These are phyloP conservation scores for Russula sp. DNA, from an alignment of 768 basidiomycete species.

Conservation along the genomic window DNA sequence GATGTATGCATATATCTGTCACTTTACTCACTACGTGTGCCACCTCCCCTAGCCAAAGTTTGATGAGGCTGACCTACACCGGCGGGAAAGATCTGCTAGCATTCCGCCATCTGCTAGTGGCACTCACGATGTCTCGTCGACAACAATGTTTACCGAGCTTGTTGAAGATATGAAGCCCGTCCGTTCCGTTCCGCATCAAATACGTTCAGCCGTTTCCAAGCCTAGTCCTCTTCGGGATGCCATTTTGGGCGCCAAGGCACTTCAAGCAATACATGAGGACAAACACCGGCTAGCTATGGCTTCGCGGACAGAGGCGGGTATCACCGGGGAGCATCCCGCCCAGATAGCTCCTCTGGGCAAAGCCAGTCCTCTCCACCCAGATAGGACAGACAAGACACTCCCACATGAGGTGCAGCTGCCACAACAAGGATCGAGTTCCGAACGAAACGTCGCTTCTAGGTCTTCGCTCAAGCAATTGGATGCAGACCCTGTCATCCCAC, in stretches of 20 bases:
- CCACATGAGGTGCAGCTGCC: background rate
- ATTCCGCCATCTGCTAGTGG: background rate
- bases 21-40: background rate
- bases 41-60: conserved; percentile 48
- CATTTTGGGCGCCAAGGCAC: background rate
- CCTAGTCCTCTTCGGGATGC: conserved; percentile 3
- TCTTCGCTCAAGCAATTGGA: background rate
- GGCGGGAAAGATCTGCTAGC: conserved; percentile 44
- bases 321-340: background rate
- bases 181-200: background rate
- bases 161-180: conserved; percentile 2
- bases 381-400: background rate
- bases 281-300: background rate
- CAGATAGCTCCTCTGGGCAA: background rate
- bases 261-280: background rate
- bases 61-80: conserved; percentile 57
- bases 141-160: conserved; percentile 6
- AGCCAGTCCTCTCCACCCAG: background rate
- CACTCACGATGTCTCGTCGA: background rate
- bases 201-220: conserved; percentile 1
- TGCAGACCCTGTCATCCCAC: background rate
- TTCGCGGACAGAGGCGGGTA: background rate
- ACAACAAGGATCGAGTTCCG: conserved; percentile 2
- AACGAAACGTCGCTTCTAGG: background rate
- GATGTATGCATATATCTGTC: conserved; percentile 9